These are phyloP conservation scores for Colletotrichum lentis DNA, from an alignment of 2,329 filamentous ascomycete genomes.

Conservation along the genomic window DNA sequence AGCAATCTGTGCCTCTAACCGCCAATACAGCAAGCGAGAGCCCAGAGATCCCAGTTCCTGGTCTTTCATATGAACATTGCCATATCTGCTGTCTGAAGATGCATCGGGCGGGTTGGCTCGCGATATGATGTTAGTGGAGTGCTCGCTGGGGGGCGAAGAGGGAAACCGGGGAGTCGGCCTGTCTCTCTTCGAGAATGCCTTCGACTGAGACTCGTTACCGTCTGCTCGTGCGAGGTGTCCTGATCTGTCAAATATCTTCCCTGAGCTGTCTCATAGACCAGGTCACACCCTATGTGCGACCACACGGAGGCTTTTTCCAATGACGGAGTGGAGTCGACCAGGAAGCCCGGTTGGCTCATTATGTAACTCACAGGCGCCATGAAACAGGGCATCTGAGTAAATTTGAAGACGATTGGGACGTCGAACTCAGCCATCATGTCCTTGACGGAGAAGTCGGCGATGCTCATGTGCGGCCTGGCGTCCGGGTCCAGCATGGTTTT, in stretches of 20 bases:
- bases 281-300: constrained; percentile 44
- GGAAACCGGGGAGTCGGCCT: constrained; percentile 46
- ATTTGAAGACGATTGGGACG: constrained; percentile 51
- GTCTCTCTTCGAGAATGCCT: constrained; percentile 43
- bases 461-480: constrained; percentile 50
- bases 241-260: not conserved
- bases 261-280: constrained; percentile 1
- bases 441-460: constrained; percentile 55
- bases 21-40: not conserved
- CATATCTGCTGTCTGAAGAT: constrained; percentile 54
- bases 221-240: not conserved
- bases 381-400: constrained; percentile 53
- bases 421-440: constrained; percentile 51
- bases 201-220: constrained; percentile 28
- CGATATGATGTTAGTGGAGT: constrained; percentile 46
- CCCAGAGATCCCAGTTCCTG: constrained; percentile 26
- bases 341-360: constrained; percentile 53
- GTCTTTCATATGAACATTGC: constrained; percentile 45
- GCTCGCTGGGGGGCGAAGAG: constrained; percentile 53
- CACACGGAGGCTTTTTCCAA: constrained; percentile 51
- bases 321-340: constrained; percentile 48
- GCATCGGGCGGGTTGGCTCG: constrained; percentile 46
- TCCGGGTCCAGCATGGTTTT: constrained; percentile 39
- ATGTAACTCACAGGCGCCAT: constrained; percentile 52
- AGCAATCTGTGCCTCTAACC: not conserved